These are phyloP conservation scores for Melocanna baccifera DNA, from an alignment of 176 grass and related monocot species.

Conservation along the genomic window DNA sequence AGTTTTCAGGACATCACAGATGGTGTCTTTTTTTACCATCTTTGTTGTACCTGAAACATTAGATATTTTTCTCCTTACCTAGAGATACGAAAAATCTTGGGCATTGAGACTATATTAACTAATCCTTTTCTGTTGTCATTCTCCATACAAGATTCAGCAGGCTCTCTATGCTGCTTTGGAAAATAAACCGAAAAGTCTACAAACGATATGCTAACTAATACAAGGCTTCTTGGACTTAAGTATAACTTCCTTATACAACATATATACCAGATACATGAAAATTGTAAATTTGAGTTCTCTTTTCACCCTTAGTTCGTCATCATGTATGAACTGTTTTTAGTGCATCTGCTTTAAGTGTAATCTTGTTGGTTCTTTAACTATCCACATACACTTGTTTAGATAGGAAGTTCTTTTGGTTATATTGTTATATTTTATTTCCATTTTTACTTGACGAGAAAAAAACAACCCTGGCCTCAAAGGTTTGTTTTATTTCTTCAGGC, in stretches of 20 bases:
- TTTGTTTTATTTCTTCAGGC: slow-evolving; percentile 56
- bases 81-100: not conserved
- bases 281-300: too few species aligned
- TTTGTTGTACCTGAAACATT: not conserved
- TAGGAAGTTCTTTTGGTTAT: not conserved
- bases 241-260: not conserved
- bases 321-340: not conserved
- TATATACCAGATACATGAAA: not conserved
- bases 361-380: not conserved
- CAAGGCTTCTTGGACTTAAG: not conserved
- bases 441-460: not conserved
- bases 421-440: slow-evolving; percentile 2
- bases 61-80: not conserved
- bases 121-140: not conserved
- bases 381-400: not conserved
- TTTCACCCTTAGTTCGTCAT: not conserved
- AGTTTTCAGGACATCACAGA: too few species aligned
- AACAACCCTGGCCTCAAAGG: not conserved
- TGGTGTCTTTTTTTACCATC: not conserved
- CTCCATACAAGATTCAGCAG: not conserved
- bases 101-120: not conserved
- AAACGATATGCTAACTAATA: not conserved
- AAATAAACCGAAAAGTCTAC: not conserved
- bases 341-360: not conserved
- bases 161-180: not conserved